Conservation (phyloP, 257 asterid species). For the Scutellaria baicalensis region DNA sequence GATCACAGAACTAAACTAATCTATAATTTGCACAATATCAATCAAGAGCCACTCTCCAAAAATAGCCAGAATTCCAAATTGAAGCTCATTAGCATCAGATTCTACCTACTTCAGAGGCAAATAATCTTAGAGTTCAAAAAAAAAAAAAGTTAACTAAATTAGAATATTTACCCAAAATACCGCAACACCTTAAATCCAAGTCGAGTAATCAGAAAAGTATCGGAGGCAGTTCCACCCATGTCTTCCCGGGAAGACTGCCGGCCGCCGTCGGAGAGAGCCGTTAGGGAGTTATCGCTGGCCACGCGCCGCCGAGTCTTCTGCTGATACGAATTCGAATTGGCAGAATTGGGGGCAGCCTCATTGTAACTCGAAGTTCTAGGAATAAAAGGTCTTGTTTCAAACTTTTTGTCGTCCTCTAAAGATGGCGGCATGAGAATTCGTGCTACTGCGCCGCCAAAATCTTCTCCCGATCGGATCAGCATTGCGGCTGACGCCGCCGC, state of each 20-base stretch:
- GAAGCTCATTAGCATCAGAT: not conserved
- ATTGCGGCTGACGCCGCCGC: constrained; percentile 24
- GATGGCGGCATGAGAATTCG: constrained; percentile 42
- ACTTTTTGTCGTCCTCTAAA: constrained; percentile 33
- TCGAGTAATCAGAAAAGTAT: constrained; percentile 50
- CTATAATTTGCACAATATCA: not conserved
- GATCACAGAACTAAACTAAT: not conserved
- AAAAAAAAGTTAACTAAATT: not conserved
- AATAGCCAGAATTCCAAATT: not conserved
- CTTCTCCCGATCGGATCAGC: constrained; percentile 52
- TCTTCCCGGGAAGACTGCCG: constrained; percentile 32
- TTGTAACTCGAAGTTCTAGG: constrained; percentile 50
- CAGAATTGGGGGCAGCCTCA: not conserved
- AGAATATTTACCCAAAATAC: constrained; percentile 62
- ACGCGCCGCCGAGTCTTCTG: constrained; percentile 63
- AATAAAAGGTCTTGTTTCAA: constrained; percentile 55
- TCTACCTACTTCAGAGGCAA: not conserved
- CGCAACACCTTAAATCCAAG: constrained; percentile 47
- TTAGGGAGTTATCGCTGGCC: constrained; percentile 49
- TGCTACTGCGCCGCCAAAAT: constrained; percentile 17
- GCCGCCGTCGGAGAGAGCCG: constrained; percentile 19
- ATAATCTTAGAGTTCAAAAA: too few species aligned
- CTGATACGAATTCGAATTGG: constrained; percentile 20
- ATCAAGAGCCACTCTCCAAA: not conserved
- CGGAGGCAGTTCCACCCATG: constrained; percentile 48